Base-by-base conservation (phyloP, 306 rosid species). In the Vicia faba region DNA sequence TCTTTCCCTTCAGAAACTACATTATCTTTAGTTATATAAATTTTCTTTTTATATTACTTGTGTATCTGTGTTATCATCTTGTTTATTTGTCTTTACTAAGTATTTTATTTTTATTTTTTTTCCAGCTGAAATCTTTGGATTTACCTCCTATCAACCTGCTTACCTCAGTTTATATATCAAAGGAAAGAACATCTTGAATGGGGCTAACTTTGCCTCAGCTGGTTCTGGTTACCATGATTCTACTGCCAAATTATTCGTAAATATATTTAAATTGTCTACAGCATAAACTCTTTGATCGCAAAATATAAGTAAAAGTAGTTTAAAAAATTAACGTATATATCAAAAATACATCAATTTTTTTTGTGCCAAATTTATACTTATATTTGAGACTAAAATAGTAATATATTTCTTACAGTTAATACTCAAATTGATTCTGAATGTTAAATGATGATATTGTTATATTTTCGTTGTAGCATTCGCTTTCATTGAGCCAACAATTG, bases 141-240 rank as follows among this genome's bases (percentile, higher is more conserved):
- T 81, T 61, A 69, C 56, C 11, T 57, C 85, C 50, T 69, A 14
- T 25, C 84, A 68, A 58, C 81, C 84, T 2, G 76, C 84, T 48
- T 80, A 80, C 25, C 69, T 67, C 10, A 72, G 40, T 72, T 62
- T 71, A 33, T 12, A 67, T 50, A 6, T 36, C 41, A 72, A 75
- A 68, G 79, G 76, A 38, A 67, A 48, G 0, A 76, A 72, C 73
- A 64, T 80, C 56, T 68, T 80, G 61, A 76, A 62, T 66, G 84
- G 84, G 15, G 48, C 79, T 41, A 80, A 72, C 43, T 81, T 91
- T 81, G 96, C 93, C 11, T 88, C 93, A 31, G 87, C 86, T 61
- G 70, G 80, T 66, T 79, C 96, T 59, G 97, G 97, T 20, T 88
- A 74, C 74, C 74, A 18, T 56, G 86, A 83, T 2, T 0, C 65